Conservation (phyloP, 129 eudicot genomes). For the Centaurea solstitialis region DNA sequence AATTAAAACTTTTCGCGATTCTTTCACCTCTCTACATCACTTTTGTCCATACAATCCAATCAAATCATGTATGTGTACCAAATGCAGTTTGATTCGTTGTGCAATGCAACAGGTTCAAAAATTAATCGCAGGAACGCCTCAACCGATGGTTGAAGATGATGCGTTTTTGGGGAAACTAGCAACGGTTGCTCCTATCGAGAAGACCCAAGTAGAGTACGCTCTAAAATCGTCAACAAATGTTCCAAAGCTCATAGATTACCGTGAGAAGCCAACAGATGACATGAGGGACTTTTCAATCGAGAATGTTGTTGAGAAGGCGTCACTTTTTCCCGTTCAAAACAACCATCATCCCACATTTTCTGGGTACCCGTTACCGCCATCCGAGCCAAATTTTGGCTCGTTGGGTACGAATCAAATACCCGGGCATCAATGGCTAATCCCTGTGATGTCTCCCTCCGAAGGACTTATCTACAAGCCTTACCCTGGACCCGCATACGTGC, state of each 20-base stretch:
- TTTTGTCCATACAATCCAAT: background rate
- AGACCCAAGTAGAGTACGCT: constrained; percentile 43
- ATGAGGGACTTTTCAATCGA: constrained; percentile 66
- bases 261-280: constrained; percentile 26
- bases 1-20: background rate
- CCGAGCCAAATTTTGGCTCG: constrained; percentile 44
- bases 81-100: background rate
- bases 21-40: background rate
- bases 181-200: constrained; percentile 53
- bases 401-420: constrained; percentile 54
- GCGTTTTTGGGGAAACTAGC: constrained; percentile 49
- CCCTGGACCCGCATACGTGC: constrained; percentile 61
- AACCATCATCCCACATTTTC: constrained; percentile 27
- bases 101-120: constrained; percentile 67
- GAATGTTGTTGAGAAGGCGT: constrained; percentile 60
- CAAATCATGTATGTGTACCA: background rate
- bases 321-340: constrained; percentile 55
- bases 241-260: constrained; percentile 36
- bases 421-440: constrained; percentile 85
- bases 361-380: constrained; percentile 29
- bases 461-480: constrained; percentile 94
- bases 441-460: constrained; percentile 94
- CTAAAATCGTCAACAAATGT: constrained; percentile 39
- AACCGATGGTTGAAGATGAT: constrained; percentile 60
- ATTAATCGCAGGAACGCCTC: constrained; percentile 74